Evolutionary conservation across 768 basidiomycete species (phyloP).

Genomic region (Arthromyces matolae): DNA sequence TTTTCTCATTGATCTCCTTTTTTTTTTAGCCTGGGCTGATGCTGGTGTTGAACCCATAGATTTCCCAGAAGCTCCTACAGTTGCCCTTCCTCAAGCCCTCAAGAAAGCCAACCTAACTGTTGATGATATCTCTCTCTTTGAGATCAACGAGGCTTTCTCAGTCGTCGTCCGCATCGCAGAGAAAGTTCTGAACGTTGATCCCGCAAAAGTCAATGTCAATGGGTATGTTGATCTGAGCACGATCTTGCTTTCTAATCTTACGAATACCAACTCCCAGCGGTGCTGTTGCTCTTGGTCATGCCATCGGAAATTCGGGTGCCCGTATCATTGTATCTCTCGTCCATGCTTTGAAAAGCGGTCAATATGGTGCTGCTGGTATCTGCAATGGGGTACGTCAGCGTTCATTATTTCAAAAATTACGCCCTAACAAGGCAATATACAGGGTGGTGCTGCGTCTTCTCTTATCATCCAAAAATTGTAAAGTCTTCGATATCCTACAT

Average conservation of each 20-base stretch:
- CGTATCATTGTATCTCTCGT: constrained; percentile 92
- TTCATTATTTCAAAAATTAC: not conserved
- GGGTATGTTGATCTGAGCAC: constrained; percentile 49
- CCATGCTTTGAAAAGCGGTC: constrained; percentile 85
- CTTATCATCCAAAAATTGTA: constrained; percentile 85
- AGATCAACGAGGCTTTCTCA: constrained; percentile 98
- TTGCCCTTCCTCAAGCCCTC: constrained; percentile 86
- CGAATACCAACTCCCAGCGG: constrained; percentile 52
- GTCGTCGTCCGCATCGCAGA: constrained; percentile 89
- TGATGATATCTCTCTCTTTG: constrained; percentile 87
- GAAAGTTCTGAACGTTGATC: constrained; percentile 79
- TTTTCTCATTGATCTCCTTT: constrained; percentile 10
- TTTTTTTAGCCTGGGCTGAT: constrained; percentile 82
- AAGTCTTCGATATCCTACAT: constrained; percentile 19
- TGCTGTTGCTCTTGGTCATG: constrained; percentile 93
- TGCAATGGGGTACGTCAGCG: constrained; percentile 84
- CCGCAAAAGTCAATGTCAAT: constrained; percentile 85
- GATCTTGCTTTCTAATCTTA: constrained; percentile 5
- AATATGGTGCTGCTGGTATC: constrained; percentile 94
- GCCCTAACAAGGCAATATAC: constrained; percentile 11
- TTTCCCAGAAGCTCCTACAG: constrained; percentile 93
- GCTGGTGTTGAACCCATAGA: constrained; percentile 95
- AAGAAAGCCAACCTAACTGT: constrained; percentile 79
- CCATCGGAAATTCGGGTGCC: constrained; percentile 93
- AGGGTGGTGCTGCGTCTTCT: constrained; percentile 93